Evolutionary conservation across 1,139 yeast genomes (phyloP), one percentile per base, ranked within the genome.

Genomic region (Geotrichum carabidarum): DNA sequence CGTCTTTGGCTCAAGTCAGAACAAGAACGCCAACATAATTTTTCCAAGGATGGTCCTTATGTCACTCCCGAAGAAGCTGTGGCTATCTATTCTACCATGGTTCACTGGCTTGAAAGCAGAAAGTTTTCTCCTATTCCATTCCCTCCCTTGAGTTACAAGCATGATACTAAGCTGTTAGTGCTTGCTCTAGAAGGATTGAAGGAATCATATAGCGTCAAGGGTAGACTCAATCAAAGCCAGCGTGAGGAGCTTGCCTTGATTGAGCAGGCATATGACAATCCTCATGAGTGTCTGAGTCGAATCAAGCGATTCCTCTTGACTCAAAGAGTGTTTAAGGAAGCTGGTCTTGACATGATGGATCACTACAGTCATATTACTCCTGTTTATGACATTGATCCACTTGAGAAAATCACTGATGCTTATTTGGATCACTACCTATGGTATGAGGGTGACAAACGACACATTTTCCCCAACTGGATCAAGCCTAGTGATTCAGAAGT

Each of bases 241-340:
- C 78, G 98, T 59, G 97, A 93, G 68, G 99, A 93, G 65, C 72
- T 93, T 58, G 95, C 97, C 0, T 74, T 93, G 59, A 90, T 94
- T 53, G 99, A 94, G 66, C 96, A 90, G 65, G 98, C 98, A 0
- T 93, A 89, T 67, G 99, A 93, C 65, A 89, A 89, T 62, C 99
- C 99, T 0, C 96, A 90, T 67, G 98, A 93, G 66, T 86, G 93
- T 59, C 75, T 94, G 57, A 86, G 86, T 15, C 80, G 96, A 59
- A 80, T 93, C 56, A 94, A 93, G 70, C 85, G 87, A 63, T 83
- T 84, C 51, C 71, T 94, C 46, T 74, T 91, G 56, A 88, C 97
- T 0, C 97, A 91, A 68, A 77, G 99, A 58, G 94, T 89, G 9
- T 94, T 93, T 72, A 91, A 90, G 66, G 97, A 94, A 59, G 90